phyloP scores from a whole-genome alignment of 345 rosid genomes.

The Salix koriyanagi region DNA sequence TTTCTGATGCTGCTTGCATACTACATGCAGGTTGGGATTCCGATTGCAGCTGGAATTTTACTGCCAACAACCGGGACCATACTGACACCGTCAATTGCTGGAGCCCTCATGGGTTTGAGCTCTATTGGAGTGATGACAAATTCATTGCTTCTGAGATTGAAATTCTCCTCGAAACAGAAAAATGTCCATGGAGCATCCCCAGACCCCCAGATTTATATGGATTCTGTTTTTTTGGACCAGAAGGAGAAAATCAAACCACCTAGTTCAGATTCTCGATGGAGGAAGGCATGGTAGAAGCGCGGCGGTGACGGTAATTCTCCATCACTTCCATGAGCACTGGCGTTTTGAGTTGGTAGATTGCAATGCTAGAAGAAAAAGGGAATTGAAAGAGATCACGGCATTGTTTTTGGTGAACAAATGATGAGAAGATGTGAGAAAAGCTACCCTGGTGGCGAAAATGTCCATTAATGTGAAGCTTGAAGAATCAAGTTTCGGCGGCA shows the following conservation, averaged over 20 bases:
- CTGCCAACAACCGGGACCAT: constrained; percentile 80
- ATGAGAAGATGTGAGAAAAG: not conserved
- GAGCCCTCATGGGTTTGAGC: constrained; percentile 96
- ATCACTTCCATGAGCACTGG: not conserved
- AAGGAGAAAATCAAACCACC: constrained; percentile 21
- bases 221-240: constrained; percentile 25
- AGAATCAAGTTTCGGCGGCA: not conserved
- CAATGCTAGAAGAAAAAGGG: not conserved
- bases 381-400: not conserved
- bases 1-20: not conserved
- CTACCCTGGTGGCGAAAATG: not conserved
- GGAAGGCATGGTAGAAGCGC: not conserved
- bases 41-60: constrained; percentile 85
- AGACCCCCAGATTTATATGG: not conserved
- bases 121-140: constrained; percentile 92
- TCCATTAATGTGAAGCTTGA: not conserved
- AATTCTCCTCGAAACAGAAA: constrained; percentile 46
- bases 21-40: constrained; percentile 68
- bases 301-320: not conserved
- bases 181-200: constrained; percentile 14
- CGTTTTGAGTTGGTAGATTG: not conserved
- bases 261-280: constrained; percentile 16
- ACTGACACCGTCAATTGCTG: constrained; percentile 92
- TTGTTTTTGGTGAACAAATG: not conserved
- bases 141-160: constrained; percentile 69